A percentile compares a stretch with the other conserved stretches of the same genome.
phyloP scores from a whole-genome alignment of 345 rosid genomes.

The Nephelium lappaceum region DNA sequence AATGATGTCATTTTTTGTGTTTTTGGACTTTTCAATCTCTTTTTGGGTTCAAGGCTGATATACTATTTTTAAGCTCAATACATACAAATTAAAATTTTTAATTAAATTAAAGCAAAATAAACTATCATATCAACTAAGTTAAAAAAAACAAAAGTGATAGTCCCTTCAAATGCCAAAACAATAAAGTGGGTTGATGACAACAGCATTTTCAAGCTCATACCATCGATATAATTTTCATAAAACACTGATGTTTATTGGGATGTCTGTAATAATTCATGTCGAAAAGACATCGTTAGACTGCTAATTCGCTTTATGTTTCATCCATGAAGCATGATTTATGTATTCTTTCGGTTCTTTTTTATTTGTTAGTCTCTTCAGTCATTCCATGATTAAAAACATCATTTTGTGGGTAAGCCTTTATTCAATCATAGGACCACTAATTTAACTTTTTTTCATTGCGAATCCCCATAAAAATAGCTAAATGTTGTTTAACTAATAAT shows the following conservation, averaged over 20 bases:
- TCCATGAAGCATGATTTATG: constrained; percentile 21
- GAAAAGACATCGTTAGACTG: constrained; percentile 5
- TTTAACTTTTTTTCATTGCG: not conserved
- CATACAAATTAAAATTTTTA: no score
- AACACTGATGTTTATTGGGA: not conserved
- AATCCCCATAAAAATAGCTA: not conserved
- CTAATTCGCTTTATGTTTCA: not conserved
- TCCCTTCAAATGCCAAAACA: not conserved
- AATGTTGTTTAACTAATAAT: not conserved
- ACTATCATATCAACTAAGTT: not conserved
- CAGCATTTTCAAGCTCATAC: not conserved
- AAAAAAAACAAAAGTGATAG: not conserved
- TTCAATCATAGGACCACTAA: constrained; percentile 15
- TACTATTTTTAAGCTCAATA: no score
- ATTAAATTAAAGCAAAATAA: no score
- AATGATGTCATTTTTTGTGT: no score
- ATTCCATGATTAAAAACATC: constrained; percentile 3
- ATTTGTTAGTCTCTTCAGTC: not conserved
- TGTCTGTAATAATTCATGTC: not conserved
- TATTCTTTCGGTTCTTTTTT: constrained; percentile 53
- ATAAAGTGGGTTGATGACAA: not conserved
- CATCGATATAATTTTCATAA: not conserved
- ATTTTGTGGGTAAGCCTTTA: not conserved
- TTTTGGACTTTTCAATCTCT: no score
- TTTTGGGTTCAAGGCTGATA: no score